Percentiles rank a stretch among this genome's conserved stretches.
These are phyloP conservation scores for Hordeum pubiflorum DNA, from an alignment of 202 grass and related monocot genomes.

Conservation along the genomic window DNA sequence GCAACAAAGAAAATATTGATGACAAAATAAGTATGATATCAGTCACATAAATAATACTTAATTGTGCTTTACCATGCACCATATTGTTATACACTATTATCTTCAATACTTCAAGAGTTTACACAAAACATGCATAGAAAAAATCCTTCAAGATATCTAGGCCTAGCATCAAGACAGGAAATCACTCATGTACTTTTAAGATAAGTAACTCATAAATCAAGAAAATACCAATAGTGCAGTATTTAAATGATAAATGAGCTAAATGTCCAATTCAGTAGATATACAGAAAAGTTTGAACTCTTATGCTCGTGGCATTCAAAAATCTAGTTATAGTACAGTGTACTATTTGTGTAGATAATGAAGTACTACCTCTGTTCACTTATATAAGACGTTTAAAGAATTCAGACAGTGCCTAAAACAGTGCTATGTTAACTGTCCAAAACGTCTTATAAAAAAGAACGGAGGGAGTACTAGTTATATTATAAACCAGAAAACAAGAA, in stretches of 20 bases:
- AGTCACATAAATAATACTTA: neutral
- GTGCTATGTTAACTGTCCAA: too few species aligned
- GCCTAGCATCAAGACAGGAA: neutral
- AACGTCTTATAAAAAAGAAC: too few species aligned
- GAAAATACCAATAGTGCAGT: neutral
- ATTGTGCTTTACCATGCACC: neutral
- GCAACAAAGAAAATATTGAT: neutral
- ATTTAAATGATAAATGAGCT: neutral
- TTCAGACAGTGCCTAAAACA: too few species aligned
- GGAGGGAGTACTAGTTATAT: neutral
- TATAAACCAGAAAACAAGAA: conserved; percentile 1
- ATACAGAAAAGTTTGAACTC: neutral
- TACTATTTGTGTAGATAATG: neutral
- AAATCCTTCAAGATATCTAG: neutral
- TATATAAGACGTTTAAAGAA: too few species aligned
- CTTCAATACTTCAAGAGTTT: neutral
- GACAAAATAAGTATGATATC: neutral
- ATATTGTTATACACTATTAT: neutral
- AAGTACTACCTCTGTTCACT: neutral
- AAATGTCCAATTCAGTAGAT: neutral
- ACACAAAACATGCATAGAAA: neutral
- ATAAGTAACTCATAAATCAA: neutral
- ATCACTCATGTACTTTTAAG: neutral
- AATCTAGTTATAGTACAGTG: neutral
- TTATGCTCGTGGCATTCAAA: neutral